Base-by-base conservation (phyloP, 192 early-diverging fungal species). In the Entomortierella parvispora region DNA sequence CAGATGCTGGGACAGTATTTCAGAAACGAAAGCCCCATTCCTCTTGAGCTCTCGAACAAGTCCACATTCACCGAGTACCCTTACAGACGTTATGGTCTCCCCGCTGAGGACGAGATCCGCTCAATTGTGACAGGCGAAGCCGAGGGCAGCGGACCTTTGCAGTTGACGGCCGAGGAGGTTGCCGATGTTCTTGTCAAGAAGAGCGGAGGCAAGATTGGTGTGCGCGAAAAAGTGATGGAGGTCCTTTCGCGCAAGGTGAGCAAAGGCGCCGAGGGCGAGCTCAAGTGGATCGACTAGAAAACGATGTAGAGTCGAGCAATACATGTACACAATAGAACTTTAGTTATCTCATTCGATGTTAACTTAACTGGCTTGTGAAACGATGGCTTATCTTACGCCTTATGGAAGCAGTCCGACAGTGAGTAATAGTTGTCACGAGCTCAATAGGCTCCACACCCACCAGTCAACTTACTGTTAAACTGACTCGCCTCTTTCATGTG, bases 21-120 rank as follows among this genome's bases (percentile, higher is more conserved):
- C 69, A 70, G 82, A 50, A 71, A 78, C 23, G 62, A 69, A 29
- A 57, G 71, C 3, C 48, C 51, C 9, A 48, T 71, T 20, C 34
- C 74, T 0, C 45, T 86, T 18, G 68, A 80, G 17, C 56, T 91
- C 6, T 71, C 87, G 23, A 83, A 59, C 31, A 68, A 28, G 3
- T 66, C 60, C 10, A 69, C 82, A 15, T 89, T 80, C 51, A 62
- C 49, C 20, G 69, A 88, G 62, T 90, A 92, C 62, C 88, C 89
- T 33, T 88, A 89, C 63, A 65, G 74, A 20, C 79, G 80, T 34
- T 92, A 85, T 54, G 86, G 80, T 45, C 80, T 95, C 43, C 91
- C 91, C 5, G 76, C 86, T 2, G 93, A 93, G 74, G 51, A 80
- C 25, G 92, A 92, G 25, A 86, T 95, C 53, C 64, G 72, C 37